Base-by-base conservation (phyloP, 2,329 filamentous ascomycete species). In the Diaporthe sp. region DNA sequence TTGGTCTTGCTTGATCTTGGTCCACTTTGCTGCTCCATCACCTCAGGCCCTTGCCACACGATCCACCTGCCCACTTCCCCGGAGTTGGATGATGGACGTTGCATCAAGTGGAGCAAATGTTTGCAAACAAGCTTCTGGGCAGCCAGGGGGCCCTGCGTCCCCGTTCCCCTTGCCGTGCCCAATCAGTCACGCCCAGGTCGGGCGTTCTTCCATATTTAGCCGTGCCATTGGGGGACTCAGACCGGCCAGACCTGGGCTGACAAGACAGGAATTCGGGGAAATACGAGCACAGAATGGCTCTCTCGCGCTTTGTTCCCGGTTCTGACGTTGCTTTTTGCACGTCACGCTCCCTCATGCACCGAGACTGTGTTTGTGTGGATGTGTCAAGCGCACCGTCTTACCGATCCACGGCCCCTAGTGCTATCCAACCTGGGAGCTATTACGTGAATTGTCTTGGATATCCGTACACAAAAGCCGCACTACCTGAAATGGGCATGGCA, bases 111-210 rank as follows among this genome's bases (percentile, higher is more conserved):
- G 64, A 38, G 64, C 33, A 38, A 40, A 40, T 68, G 64, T 68
- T 54, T 54, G 64, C 64, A 68, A 68, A 68, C 64, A 68, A 68
- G 64, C 64, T 68, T 68, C 64, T 68, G 47, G 64, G 47, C 47
- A 15, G 47, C 28, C 64, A 54, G 33, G 64, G 64, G 45, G 22
- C 9, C 47, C 22, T 68, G 47, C 33, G 8, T n/a, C 22, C 22
- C 42, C n/a, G 12, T 42, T 1, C 5, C 3, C 25, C 13, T n/a
- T 66, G 19, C n/a, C 2, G 4, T n/a, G n/a, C 47, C 64, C 64
- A 54, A 68, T 68, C 64, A 54, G 47, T 52, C 64, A 22, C 9
- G 64, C 13, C 33, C 47, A 68, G n/a, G 25, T 28, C 61, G 61
- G 61, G 33, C 61, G 45, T 50, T 33, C 45, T 67, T 67, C 61